Base-by-base conservation (phyloP, 768 basidiomycete genomes). In the Crucibulum laeve region DNA sequence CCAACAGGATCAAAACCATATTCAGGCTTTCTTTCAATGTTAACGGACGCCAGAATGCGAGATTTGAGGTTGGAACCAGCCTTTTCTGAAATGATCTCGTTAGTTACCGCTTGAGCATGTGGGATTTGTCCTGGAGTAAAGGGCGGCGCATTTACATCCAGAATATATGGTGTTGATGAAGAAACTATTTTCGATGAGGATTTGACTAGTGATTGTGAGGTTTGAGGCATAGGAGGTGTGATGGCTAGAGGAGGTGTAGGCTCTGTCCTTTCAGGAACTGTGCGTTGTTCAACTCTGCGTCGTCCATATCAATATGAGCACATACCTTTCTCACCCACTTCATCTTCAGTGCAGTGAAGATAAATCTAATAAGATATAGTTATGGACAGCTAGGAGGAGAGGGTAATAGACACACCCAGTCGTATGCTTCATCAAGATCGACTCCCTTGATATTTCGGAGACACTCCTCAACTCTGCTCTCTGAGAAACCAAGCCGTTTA, bases 341-440 rank as follows among this genome's bases (percentile, higher is more conserved):
- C 85, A 33, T 76, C 74, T 44, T 80, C 75, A 7, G 76, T 55
- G 55, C 80, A 85, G 59, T 83, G 75, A 4, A 82, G 51, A 57
- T 74, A 79, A 25, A 91, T 70, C 91, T 91, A 45, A 5, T 39
- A 28, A 18, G 32, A 22, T 36, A 45, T 25, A 45, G 44, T 28
- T 38, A 45, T n/a, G 24, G 4, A 15, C 28, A 10, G 13, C 36
- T 6, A 17, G 23, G 10, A 6, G 25, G 11, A 13, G 24, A 41
- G 28, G 14, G 37, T 25, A 21, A 19, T 42, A 18, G 24, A 43
- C 79, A 44, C 51, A 95, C 91, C 95, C 95, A 97, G 57, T 93
- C 86, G 42, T 87, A 76, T 7, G 89, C 91, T 40, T 91, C 87
- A 13, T 97, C 94, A n/a, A 91, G 65, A 19, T 89, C 88, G 24